Conservation (phyloP, 345 rosid species). For the Eucalyptus sideroxylon region DNA sequence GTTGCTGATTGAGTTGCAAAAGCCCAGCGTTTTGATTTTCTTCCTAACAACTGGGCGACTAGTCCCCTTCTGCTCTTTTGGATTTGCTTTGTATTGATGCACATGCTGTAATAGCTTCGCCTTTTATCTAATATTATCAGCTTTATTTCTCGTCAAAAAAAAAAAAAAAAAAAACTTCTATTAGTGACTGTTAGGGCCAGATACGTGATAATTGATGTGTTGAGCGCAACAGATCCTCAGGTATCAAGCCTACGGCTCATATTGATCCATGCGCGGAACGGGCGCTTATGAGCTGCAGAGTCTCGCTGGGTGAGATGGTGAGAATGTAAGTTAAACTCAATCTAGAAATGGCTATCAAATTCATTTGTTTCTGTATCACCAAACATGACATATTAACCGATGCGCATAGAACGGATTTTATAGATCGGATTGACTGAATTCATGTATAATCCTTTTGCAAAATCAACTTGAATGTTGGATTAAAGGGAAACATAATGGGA, state of each 20-base stretch:
- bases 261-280: neutral
- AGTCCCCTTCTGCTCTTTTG: too few relatives aligned
- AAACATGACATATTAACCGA: neutral
- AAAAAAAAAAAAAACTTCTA: neutral
- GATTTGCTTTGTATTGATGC: too few relatives aligned
- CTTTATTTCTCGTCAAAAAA: too few relatives aligned
- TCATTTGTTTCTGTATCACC: neutral
- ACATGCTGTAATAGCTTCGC: too few relatives aligned
- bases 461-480: neutral
- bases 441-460: neutral
- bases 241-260: neutral
- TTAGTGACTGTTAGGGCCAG: neutral
- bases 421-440: neutral
- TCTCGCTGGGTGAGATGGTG: neutral
- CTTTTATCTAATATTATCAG: too few relatives aligned
- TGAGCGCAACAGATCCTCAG: neutral
- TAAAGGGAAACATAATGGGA: neutral
- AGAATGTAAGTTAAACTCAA: neutral
- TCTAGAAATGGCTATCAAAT: neutral
- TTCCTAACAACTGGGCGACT: too few relatives aligned
- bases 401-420: neutral
- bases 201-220: neutral
- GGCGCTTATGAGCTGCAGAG: neutral
- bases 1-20: too few relatives aligned
- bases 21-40: too few relatives aligned